Conservation (phyloP, 2,329 filamentous ascomycete genomes). For the Aspergillus novofumigatus region DNA sequence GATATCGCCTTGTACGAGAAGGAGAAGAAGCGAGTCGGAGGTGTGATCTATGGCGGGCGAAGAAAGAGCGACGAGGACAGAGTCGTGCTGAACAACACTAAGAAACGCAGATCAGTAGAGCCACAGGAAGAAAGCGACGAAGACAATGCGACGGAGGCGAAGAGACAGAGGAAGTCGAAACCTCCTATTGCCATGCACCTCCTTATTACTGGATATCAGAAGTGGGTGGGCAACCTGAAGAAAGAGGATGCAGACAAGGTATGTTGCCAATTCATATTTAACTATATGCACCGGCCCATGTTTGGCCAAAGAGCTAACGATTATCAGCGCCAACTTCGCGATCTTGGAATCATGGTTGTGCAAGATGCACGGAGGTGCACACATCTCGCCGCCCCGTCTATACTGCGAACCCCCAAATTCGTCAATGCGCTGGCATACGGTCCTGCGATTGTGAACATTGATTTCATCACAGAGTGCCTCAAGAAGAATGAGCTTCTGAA, state of each 20-base stretch:
- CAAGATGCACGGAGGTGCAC: constrained; percentile 72
- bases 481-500: constrained; percentile 62
- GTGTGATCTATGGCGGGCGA: constrained; percentile 58
- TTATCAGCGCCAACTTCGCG: constrained; percentile 69
- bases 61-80: constrained; percentile 42
- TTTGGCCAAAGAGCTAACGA: constrained; percentile 9
- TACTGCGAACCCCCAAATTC: constrained; percentile 91
- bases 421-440: constrained; percentile 79
- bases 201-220: constrained; percentile 76
- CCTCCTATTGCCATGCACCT: constrained; percentile 69
- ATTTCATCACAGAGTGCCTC: constrained; percentile 75
- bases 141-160: constrained; percentile 56
- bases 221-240: constrained; percentile 70
- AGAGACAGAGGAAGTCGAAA: constrained; percentile 58
- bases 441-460: constrained; percentile 69
- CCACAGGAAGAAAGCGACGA: constrained; percentile 47
- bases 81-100: constrained; percentile 26
- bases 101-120: constrained; percentile 44
- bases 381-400: constrained; percentile 79
- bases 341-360: constrained; percentile 76
- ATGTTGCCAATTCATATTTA: constrained; percentile 33
- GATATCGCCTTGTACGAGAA: constrained; percentile 91
- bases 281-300: not conserved
- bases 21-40: constrained; percentile 77
- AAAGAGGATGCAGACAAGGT: constrained; percentile 80